Evolutionary conservation across 129 eudicot species (phyloP).

Genomic region (Apium graveolens): DNA sequence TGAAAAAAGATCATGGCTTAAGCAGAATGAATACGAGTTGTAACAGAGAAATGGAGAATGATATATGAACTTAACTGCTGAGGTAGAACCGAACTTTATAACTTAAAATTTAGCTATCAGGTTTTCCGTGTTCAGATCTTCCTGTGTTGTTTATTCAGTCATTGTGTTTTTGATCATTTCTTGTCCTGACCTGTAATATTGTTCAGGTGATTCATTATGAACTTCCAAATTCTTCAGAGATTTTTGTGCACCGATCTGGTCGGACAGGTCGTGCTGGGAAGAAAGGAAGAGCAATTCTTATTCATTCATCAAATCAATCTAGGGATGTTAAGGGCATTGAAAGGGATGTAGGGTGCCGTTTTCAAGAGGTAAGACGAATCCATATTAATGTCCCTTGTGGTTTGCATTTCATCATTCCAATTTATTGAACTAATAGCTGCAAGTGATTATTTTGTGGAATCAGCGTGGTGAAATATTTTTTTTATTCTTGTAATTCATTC

Average conservation of each 20-base stretch:
- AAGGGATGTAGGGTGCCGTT: conserved; percentile 69
- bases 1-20: background rate
- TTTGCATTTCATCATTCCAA: background rate
- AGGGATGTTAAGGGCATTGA: conserved; percentile 58
- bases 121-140: background rate
- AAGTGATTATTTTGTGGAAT: background rate
- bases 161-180: background rate
- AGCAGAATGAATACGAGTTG: background rate
- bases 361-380: conserved; percentile 44
- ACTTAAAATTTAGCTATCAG: background rate
- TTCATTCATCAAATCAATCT: conserved; percentile 46
- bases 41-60: background rate
- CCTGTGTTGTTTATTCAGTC: background rate
- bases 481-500: background rate
- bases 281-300: conserved; percentile 79
- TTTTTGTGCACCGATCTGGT: conserved; percentile 87
- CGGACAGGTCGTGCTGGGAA: conserved; percentile 99
- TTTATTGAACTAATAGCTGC: background rate
- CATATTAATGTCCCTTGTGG: background rate
- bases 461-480: background rate
- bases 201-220: conserved; percentile 75
- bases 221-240: conserved; percentile 70
- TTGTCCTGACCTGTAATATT: background rate
- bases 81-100: background rate
- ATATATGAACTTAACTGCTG: background rate